A percentile compares a stretch with the other conserved stretches of the same genome.
Conservation (phyloP, 202 grass and related monocot genomes). For the Musa balbisiana region DNA sequence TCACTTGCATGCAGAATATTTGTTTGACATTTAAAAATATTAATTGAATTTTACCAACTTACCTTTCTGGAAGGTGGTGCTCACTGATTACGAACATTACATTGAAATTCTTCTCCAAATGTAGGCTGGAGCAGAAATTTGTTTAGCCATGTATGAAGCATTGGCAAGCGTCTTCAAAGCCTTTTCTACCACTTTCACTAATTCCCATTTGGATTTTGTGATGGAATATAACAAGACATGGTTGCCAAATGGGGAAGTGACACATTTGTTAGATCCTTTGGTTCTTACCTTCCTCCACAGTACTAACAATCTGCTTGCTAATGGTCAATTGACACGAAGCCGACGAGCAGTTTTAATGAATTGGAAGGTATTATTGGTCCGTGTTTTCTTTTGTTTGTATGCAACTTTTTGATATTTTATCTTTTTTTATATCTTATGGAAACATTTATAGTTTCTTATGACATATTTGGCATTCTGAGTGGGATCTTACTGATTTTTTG, state of each 20-base stretch:
- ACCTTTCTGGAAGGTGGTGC: background rate
- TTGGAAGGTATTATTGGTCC: slow-evolving; percentile 56
- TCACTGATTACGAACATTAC: background rate
- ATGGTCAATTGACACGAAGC: slow-evolving; percentile 78
- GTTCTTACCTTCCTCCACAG: slow-evolving; percentile 48
- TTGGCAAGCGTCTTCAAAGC: slow-evolving; percentile 51
- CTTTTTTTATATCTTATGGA: background rate
- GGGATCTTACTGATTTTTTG: slow-evolving; percentile 37
- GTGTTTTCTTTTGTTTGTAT: background rate
- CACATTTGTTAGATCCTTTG: slow-evolving; percentile 54
- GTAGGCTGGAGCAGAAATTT: slow-evolving; percentile 73
- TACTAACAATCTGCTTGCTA: slow-evolving; percentile 62
- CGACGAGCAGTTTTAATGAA: slow-evolving; percentile 83
- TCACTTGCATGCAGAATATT: background rate
- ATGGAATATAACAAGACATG: slow-evolving; percentile 20
- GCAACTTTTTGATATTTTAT: slow-evolving; percentile 1
- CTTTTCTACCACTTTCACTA: slow-evolving; percentile 36
- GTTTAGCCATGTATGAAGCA: slow-evolving; percentile 78
- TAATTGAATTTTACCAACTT: background rate
- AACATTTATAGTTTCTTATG: background rate
- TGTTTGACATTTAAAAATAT: slow-evolving; percentile 10
- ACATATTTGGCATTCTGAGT: slow-evolving; percentile 14
- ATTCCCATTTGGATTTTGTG: slow-evolving; percentile 33
- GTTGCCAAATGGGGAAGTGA: slow-evolving; percentile 27
- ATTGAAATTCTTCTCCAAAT: slow-evolving; percentile 15